These are phyloP conservation scores for Lasiodiplodia citricola DNA, from an alignment of 2,329 filamentous ascomycete genomes.

Conservation along the genomic window DNA sequence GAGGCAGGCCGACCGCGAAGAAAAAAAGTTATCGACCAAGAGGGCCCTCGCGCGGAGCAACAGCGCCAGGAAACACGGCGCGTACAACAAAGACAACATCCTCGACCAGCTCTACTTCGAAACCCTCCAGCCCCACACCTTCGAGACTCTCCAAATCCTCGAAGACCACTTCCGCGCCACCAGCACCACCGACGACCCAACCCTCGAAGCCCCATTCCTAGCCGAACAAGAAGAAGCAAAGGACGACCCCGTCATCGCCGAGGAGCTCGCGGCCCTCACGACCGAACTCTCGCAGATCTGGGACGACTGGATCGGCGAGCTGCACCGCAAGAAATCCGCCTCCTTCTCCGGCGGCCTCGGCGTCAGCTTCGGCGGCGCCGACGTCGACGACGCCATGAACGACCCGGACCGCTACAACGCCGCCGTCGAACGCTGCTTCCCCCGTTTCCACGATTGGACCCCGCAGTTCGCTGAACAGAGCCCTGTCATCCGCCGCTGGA, in stretches of 20 bases:
- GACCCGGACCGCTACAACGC: slow-evolving; percentile 28
- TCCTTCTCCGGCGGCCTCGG: neutral
- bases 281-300: neutral
- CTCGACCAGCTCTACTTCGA: slow-evolving; percentile 67
- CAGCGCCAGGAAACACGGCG: too few species aligned
- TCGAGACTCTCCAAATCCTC: slow-evolving; percentile 38
- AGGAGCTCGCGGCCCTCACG: neutral
- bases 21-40: slow-evolving; percentile 1
- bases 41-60: too few species aligned
- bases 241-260: slow-evolving; percentile 30
- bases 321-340: neutral
- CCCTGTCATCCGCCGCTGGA: slow-evolving; percentile 21
- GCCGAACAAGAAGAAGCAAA: neutral
- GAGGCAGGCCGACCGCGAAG: slow-evolving; percentile 34
- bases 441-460: slow-evolving; percentile 33
- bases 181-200: slow-evolving; percentile 32
- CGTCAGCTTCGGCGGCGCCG: slow-evolving; percentile 27
- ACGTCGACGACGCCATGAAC: slow-evolving; percentile 22
- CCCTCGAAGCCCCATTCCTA: slow-evolving; percentile 31
- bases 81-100: slow-evolving; percentile 52
- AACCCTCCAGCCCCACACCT: slow-evolving; percentile 52
- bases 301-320: neutral
- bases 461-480: slow-evolving; percentile 28
- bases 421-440: slow-evolving; percentile 32
- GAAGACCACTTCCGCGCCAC: slow-evolving; percentile 33